Base-by-base conservation (phyloP, 768 basidiomycete genomes). In the Phanerochaete sordida region DNA sequence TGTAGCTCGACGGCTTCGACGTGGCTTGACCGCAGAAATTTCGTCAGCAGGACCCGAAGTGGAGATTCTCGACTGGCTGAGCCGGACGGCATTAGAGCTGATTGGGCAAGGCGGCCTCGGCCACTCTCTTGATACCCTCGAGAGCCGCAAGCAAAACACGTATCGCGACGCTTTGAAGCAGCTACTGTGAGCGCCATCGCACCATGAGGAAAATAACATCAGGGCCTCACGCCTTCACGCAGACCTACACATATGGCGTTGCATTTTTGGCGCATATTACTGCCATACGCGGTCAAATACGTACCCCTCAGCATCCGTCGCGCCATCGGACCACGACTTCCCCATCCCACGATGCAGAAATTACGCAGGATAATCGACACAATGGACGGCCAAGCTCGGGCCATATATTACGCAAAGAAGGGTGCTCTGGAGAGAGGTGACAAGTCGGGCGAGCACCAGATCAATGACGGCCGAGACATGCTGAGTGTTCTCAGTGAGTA, bases 301-400 rank as follows among this genome's bases (percentile, higher is more conserved):
- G 59, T 64, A 12, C 33, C 62, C 5, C 66, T 72, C 1, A 52
- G 51, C n/a, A 66, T 79, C 37, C 68, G 74, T 13, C 67, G 73
- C 23, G 67, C 65, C 46, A 15, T 79, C 1, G 64, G 76, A 1
- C 65, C 74, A 50, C 37, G 67, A 33, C 47, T 73, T 19, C 79
- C 79, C 0, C 72, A 66, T 58, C 65, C 68, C 45, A 48, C 61
- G 9, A 43, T 76, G 8, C 71, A 73, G n/a, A 56, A 66, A 3
- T 27, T 79, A 15, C 66, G 74, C 50, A 70, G 72, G 13, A 69
- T 78, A 15, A 57, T 50, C 5, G 61, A 67, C 19, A 61, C 52
- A 5, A 55, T 70, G 48, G 46, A 56, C 16, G 16, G 12, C 15
- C 35, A 51, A 1, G 60, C 67, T 0, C 26, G 31, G 27, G 58